A percentile compares a stretch with the other conserved stretches of the same genome.
These are phyloP conservation scores for Carnegiea gigantea DNA, from an alignment of 179 eudicot species.

Conservation along the genomic window DNA sequence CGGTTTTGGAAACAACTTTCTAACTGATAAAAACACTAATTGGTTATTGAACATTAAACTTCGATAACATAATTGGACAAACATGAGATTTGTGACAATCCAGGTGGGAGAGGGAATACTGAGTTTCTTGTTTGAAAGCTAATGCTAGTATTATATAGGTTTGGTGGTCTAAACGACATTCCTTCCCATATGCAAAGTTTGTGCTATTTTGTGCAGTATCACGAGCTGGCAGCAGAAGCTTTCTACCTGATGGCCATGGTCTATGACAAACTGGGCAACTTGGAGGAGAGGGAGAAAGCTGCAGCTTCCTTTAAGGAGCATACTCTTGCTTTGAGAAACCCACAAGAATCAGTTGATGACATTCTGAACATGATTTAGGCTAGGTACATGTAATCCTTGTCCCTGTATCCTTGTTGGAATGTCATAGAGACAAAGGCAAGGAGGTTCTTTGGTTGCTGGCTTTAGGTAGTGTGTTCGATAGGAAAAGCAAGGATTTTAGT, in stretches of 20 bases:
- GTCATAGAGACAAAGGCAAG: not conserved
- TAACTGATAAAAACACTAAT: not conserved
- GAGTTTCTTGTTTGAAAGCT: not conserved
- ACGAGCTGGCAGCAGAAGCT: constrained; percentile 87
- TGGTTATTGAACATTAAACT: not conserved
- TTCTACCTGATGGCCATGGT: constrained; percentile 87
- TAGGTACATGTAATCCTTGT: not conserved
- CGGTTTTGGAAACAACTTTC: not conserved
- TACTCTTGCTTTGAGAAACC: constrained; percentile 50
- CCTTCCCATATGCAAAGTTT: not conserved
- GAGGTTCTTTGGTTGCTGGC: not conserved
- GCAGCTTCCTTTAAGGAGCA: constrained; percentile 77
- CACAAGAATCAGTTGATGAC: constrained; percentile 33
- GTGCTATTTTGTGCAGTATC: constrained; percentile 50
- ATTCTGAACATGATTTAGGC: constrained; percentile 12
- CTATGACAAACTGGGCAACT: constrained; percentile 57
- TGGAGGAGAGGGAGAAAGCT: constrained; percentile 71
- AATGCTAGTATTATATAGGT: not conserved
- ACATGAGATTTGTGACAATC: not conserved
- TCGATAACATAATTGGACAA: not conserved
- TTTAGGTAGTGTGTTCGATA: not conserved
- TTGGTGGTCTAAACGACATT: not conserved
- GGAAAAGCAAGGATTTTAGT: not conserved
- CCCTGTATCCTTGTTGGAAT: not conserved
- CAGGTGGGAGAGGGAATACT: not conserved